These are phyloP conservation scores for Daldinia sp. DNA, from an alignment of 2,329 filamentous ascomycete species.

Conservation along the genomic window DNA sequence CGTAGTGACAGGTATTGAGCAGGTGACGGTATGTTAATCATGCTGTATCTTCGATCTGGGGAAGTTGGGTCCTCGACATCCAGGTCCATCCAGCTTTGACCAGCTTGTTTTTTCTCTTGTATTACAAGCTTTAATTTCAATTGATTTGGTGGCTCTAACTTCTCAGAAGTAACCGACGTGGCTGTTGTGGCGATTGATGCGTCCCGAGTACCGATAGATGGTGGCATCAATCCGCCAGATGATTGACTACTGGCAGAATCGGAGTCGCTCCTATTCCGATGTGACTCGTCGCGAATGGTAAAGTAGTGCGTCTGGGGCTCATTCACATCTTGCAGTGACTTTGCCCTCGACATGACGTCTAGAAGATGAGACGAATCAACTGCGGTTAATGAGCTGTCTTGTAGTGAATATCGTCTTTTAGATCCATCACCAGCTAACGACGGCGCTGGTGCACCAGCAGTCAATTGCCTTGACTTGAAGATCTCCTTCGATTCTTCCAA, in stretches of 20 bases:
- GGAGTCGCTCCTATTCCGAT: conserved; percentile 46
- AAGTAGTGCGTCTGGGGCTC: conserved; percentile 47
- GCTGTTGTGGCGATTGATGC: conserved; percentile 57
- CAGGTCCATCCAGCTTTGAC: conserved; percentile 51
- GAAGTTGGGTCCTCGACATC: conserved; percentile 45
- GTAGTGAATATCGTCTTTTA: conserved; percentile 46
- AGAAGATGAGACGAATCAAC: conserved; percentile 36
- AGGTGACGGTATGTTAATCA: conserved; percentile 43
- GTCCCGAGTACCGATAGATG: conserved; percentile 52
- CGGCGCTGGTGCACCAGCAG: conserved; percentile 61
- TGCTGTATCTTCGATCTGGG: conserved; percentile 45
- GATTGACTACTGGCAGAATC: conserved; percentile 53
- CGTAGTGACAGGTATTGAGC: conserved; percentile 28
- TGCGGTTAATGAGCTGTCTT: conserved; percentile 41
- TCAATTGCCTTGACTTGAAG: conserved; percentile 65
- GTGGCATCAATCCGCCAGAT: conserved; percentile 53
- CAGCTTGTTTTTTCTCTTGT: conserved; percentile 40
- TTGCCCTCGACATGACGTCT: conserved; percentile 39
- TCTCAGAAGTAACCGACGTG: conserved; percentile 56
- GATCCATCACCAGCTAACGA: conserved; percentile 51
- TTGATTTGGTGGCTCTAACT: conserved; percentile 43
- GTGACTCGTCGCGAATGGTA: conserved; percentile 36
- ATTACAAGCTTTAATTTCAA: conserved; percentile 41
- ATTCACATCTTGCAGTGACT: conserved; percentile 45
- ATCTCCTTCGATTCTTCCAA: conserved; percentile 62